Evolutionary conservation across 164 flowering plant species (phyloP).

Genomic region (Euptelea pleiosperma): DNA sequence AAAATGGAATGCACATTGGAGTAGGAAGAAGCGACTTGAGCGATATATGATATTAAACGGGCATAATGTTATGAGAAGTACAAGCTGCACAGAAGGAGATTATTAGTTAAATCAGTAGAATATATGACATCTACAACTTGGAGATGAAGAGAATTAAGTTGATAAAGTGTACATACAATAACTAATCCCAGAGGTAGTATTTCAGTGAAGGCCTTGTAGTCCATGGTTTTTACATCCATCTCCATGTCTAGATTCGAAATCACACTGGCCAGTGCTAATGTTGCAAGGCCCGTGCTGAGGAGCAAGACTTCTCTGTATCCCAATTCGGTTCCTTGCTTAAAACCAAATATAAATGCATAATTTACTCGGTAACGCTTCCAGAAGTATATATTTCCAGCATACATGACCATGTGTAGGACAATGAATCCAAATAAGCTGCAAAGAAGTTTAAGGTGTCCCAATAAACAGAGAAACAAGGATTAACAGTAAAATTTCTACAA

Average conservation of each 20-base stretch:
- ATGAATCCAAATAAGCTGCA: constrained; percentile 59
- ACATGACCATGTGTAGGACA: constrained; percentile 59
- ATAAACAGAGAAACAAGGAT: not conserved
- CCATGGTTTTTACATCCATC: constrained; percentile 42
- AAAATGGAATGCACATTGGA: constrained; percentile 39
- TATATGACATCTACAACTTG: not conserved
- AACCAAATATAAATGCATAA: constrained; percentile 67
- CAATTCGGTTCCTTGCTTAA: constrained; percentile 60
- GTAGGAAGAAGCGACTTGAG: constrained; percentile 61
- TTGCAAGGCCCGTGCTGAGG: constrained; percentile 38
- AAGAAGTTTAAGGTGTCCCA: not conserved
- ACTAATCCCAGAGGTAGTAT: constrained; percentile 42
- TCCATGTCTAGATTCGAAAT: constrained; percentile 56
- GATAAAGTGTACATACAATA: constrained; percentile 17
- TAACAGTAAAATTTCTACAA: no score
- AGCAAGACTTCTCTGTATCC: constrained; percentile 56
- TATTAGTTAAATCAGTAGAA: not conserved
- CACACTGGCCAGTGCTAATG: constrained; percentile 45
- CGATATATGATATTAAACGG: constrained; percentile 68
- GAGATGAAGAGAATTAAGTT: not conserved
- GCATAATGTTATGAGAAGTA: constrained; percentile 33
- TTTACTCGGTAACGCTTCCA: constrained; percentile 66
- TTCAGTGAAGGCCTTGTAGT: constrained; percentile 40
- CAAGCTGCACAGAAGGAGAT: constrained; percentile 26
- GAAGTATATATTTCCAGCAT: constrained; percentile 48